A percentile compares a stretch with the other conserved stretches of the same genome.
Conservation (phyloP, 768 basidiomycete genomes). For the Mycena alexandri region DNA sequence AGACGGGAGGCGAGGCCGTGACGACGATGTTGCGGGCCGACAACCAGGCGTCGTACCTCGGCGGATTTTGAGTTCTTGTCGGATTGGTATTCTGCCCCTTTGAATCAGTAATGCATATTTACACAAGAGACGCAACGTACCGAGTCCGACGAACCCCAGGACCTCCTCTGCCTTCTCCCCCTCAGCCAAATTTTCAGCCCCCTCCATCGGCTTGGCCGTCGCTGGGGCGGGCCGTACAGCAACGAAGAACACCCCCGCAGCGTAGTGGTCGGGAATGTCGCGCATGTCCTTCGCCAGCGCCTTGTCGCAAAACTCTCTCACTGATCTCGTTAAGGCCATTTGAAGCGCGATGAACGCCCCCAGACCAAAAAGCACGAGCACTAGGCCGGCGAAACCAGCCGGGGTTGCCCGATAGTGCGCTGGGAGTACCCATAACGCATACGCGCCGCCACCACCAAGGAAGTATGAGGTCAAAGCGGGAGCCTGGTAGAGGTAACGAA, state of each 20-base stretch:
- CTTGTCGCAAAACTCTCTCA: not conserved
- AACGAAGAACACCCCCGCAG: conserved; percentile 14
- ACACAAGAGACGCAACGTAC: not conserved
- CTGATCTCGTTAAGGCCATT: not conserved
- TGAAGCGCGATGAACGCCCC: not conserved
- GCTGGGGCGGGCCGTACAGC: not conserved
- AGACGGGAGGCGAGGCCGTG: conserved; percentile 14
- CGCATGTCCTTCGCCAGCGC: conserved; percentile 20
- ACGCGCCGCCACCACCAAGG: conserved; percentile 6
- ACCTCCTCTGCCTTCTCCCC: conserved; percentile 12
- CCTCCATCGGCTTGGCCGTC: too few relatives aligned
- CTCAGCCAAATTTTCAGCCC: not conserved
- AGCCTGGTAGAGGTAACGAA: not conserved
- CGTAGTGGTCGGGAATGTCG: conserved; percentile 18
- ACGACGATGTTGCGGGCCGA: conserved; percentile 3
- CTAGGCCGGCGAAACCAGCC: not conserved
- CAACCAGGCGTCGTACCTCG: conserved; percentile 18
- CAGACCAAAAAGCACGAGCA: not conserved
- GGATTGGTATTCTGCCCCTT: not conserved
- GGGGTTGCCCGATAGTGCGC: too few relatives aligned
- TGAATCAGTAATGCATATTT: not conserved
- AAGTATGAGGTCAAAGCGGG: not conserved
- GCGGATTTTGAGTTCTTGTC: conserved; percentile 1
- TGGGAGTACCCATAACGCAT: not conserved
- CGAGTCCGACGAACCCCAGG: conserved; percentile 23